Base-by-base conservation (phyloP, 495 filamentous ascomycete genomes). In the Penicillium coprophilum region DNA sequence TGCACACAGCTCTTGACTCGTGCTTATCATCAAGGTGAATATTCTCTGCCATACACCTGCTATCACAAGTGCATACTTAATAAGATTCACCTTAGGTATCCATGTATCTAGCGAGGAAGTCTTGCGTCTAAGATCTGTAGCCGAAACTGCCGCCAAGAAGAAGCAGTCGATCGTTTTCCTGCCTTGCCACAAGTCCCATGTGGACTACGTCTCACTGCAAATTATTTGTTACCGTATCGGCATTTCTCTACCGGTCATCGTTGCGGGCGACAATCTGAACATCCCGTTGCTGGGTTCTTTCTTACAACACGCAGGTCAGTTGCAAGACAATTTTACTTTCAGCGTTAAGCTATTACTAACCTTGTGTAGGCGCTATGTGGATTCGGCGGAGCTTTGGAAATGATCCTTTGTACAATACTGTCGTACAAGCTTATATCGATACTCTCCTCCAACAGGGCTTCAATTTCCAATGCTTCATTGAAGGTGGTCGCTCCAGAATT, bases 81-180 rank as follows among this genome's bases (percentile, higher is more conserved):
- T 1, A 10, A n/a, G 1, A n/a, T 31, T 6, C 45, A 13, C 36
- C 48, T 34, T 56, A 84, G 81, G 86, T 15, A 94, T 98, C 49
- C 94, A 97, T 68, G 90, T 97, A 20, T 96, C 90, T 8, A 94
- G 89, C 65, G 91, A 96, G 66, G 94, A 98, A 73, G 89, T 98
- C 36, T 67, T 94, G 39, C 82, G 90, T 17, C 68, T 98, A 47
- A 77, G 93, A 39, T 85, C 79, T 2, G 88, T 96, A 20, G 94
- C 94, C 7, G 83, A 90, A 60, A 76, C 87, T 66, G 93, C 94
- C 2, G 85, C 85, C 39, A 81, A 82, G 64, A 89, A 93, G 61
- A 95, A 96, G 69, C 92, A 96, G 68, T 95, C 90, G 48, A 94
- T 97, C 56, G 90, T 98, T 46, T 98, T 98, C 69, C 71, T 98